A percentile compares a stretch with the other conserved stretches of the same genome.
These are phyloP conservation scores for Geosiphon pyriformis DNA, from an alignment of 192 early-diverging fungal species.

Conservation along the genomic window DNA sequence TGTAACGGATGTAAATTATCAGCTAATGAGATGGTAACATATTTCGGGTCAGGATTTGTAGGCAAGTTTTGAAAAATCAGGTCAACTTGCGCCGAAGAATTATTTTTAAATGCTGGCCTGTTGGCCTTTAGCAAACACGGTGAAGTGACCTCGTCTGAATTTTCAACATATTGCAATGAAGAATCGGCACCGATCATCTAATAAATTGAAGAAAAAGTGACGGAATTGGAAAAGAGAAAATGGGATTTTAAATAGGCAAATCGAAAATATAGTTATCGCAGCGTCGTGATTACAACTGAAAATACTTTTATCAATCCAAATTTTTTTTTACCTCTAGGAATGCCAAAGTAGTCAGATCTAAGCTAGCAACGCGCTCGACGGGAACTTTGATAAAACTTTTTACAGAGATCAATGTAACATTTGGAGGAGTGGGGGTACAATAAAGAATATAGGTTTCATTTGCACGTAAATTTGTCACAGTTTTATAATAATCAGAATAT, in stretches of 20 bases:
- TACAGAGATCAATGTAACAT: background rate
- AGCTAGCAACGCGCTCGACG: background rate
- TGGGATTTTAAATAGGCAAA: too few species aligned
- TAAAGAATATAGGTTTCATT: constrained; percentile 1
- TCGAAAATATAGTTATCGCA: too few species aligned
- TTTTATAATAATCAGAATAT: background rate
- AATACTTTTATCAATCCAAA: too few species aligned
- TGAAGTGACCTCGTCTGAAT: constrained; percentile 1
- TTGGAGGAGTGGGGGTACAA: background rate
- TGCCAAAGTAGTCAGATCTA: background rate
- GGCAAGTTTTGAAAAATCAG: background rate
- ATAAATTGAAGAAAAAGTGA: background rate
- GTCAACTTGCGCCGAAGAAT: background rate
- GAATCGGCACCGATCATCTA: background rate
- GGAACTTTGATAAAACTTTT: constrained; percentile 1
- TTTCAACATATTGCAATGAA: background rate
- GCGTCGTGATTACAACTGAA: too few species aligned
- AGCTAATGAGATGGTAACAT: background rate
- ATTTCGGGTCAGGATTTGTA: background rate
- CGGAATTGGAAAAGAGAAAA: too few species aligned
- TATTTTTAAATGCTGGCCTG: background rate
- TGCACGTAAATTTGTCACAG: background rate
- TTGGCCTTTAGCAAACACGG: background rate
- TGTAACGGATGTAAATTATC: constrained; percentile 1
- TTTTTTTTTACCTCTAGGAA: constrained; percentile 8